Conservation (phyloP, 2,329 filamentous ascomycete genomes). For the Tolypocladium amazonense region DNA sequence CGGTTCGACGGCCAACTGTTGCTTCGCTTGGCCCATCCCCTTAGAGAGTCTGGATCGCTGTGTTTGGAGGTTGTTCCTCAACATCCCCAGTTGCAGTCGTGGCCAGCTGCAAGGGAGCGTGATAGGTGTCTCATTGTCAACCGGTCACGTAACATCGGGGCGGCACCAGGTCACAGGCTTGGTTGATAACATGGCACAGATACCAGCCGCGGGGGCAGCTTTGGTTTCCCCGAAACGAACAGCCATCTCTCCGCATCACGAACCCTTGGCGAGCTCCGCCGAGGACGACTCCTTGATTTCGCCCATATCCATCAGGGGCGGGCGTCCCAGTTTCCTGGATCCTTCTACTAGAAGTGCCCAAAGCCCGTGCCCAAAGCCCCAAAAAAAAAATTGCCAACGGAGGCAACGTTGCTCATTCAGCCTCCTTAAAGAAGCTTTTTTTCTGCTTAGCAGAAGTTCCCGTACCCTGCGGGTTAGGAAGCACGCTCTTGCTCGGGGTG, state of each 20-base stretch:
- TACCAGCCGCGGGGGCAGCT: neutral
- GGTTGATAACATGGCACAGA: too few relatives aligned
- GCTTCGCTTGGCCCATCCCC: neutral
- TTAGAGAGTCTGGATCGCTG: neutral
- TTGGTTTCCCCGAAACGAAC: neutral
- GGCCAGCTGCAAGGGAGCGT: neutral
- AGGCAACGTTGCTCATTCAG: neutral
- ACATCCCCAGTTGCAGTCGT: neutral
- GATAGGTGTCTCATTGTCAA: neutral
- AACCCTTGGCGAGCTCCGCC: neutral
- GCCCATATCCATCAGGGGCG: neutral
- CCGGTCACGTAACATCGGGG: neutral
- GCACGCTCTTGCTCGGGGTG: neutral
- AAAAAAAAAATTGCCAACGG: neutral
- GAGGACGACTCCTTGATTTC: neutral
- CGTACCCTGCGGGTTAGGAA: neutral
- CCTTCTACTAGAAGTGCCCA: neutral
- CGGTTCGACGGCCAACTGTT: neutral
- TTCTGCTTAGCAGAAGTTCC: neutral
- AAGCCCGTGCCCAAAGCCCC: neutral
- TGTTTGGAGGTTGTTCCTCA: neutral
- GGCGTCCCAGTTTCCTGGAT: neutral
- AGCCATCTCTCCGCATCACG: neutral
- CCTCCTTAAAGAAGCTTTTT: neutral
- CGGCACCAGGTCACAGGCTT: neutral